A percentile compares a stretch with the other conserved stretches of the same genome.
phyloP scores from a whole-genome alignment of 2,329 filamentous ascomycete genomes.

The Diplodia sapinea region DNA sequence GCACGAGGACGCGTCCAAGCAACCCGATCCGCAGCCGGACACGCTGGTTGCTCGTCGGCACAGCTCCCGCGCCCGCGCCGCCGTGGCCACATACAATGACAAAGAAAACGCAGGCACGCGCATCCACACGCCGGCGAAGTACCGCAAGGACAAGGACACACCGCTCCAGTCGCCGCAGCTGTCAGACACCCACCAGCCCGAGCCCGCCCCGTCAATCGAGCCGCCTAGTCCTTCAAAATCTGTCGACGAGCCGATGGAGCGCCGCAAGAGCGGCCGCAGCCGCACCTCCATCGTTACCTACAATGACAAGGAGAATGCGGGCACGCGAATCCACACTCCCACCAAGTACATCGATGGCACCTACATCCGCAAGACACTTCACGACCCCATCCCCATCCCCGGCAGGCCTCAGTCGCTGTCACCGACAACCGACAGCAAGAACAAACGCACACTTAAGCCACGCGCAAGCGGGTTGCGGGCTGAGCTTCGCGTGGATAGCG shows the following conservation, averaged over 20 bases:
- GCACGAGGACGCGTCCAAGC: conserved; percentile 45
- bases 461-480: conserved; percentile 14
- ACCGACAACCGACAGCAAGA: background rate
- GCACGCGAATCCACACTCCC: conserved; percentile 66
- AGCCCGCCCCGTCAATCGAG: conserved; percentile 37
- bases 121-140: conserved; percentile 60
- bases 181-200: conserved; percentile 36
- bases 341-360: conserved; percentile 45
- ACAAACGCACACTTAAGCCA: background rate
- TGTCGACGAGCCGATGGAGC: conserved; percentile 38
- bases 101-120: conserved; percentile 67
- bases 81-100: conserved; percentile 70
- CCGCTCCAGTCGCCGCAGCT: conserved; percentile 17
- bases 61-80: conserved; percentile 61
- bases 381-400: conserved; percentile 36
- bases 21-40: background rate
- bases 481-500: conserved; percentile 14
- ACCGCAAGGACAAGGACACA: conserved; percentile 40
- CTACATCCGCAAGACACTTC: conserved; percentile 31
- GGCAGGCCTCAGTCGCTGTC: background rate
- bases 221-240: conserved; percentile 34
- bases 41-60: conserved; percentile 42
- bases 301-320: conserved; percentile 68
- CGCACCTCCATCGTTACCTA: conserved; percentile 66
- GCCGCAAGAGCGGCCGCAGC: conserved; percentile 60